Evolutionary conservation across 495 filamentous ascomycete genomes (phyloP).

Genomic region (Trypethelium eluteriae): DNA sequence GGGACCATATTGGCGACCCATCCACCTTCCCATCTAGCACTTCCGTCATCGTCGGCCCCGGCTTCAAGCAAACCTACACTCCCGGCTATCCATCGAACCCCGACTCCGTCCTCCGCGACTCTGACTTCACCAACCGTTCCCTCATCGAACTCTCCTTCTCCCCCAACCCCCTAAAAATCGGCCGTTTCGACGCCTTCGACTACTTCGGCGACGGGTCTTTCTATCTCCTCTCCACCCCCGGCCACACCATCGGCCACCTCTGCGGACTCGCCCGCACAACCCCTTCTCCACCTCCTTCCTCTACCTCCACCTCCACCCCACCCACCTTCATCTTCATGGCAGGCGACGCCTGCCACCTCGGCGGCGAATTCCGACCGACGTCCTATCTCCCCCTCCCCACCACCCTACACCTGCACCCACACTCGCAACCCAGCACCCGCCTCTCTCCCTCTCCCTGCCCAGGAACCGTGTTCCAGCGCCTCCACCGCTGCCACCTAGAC

Average conservation of each 20-base stretch:
- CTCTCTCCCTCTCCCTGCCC: constrained; percentile 29
- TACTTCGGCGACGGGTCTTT: constrained; percentile 52
- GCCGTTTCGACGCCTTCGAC: constrained; percentile 33
- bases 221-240: constrained; percentile 51
- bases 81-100: constrained; percentile 48
- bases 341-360: constrained; percentile 51
- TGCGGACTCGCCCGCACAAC: constrained; percentile 50
- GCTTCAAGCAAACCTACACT: constrained; percentile 41
- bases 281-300: constrained; percentile 20
- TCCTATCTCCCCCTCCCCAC: constrained; percentile 43
- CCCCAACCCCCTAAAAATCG: constrained; percentile 24
- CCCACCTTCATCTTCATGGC: constrained; percentile 51
- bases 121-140: constrained; percentile 25
- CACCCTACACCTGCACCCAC: neutral
- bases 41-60: constrained; percentile 47
- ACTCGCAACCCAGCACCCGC: constrained; percentile 33
- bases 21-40: constrained; percentile 45
- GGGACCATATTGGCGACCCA: constrained; percentile 54
- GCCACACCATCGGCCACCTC: constrained; percentile 52
- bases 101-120: constrained; percentile 26
- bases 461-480: constrained; percentile 37
- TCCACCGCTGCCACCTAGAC: constrained; percentile 25
- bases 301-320: constrained; percentile 4
- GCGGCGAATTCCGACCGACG: constrained; percentile 48
- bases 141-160: constrained; percentile 32